Evolutionary conservation across 2,329 filamentous ascomycete genomes (phyloP).

Genomic region (Ophiostoma triangulosporum): DNA sequence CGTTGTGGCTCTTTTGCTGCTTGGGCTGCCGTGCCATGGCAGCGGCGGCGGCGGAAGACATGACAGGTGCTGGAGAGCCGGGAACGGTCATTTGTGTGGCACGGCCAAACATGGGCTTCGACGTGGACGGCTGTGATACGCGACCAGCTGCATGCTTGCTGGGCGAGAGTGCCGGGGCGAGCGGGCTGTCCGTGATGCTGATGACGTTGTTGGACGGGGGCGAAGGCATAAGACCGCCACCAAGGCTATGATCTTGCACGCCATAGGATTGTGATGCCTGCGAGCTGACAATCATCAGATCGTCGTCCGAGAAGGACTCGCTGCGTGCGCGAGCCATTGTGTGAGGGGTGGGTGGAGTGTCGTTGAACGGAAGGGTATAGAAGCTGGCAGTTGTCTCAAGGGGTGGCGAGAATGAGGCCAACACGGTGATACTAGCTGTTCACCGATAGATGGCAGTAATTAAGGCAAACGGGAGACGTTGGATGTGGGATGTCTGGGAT

Average conservation of each 20-base stretch:
- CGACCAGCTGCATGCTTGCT: slow-evolving; percentile 1
- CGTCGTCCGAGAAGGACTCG: slow-evolving; percentile 24
- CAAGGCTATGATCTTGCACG: neutral
- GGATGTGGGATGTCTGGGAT: neutral
- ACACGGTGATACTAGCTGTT: neutral
- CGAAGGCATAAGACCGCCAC: slow-evolving; percentile 8
- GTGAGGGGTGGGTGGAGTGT: slow-evolving; percentile 5
- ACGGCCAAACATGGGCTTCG: slow-evolving; percentile 19
- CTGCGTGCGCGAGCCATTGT: slow-evolving; percentile 15
- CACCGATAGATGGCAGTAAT: neutral
- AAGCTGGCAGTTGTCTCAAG: slow-evolving; percentile 12
- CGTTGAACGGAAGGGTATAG: slow-evolving; percentile 16
- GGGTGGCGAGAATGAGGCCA: neutral
- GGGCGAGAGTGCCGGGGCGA: neutral
- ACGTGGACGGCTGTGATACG: slow-evolving; percentile 9
- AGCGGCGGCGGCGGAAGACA: slow-evolving; percentile 11
- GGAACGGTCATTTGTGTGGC: slow-evolving; percentile 23
- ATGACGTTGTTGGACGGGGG: slow-evolving; percentile 22
- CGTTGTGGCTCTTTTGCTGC: slow-evolving; percentile 33
- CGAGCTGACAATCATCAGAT: slow-evolving; percentile 23
- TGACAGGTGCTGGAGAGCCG: slow-evolving; percentile 15
- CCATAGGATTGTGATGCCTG: slow-evolving; percentile 15
- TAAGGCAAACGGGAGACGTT: neutral
- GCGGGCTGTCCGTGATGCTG: slow-evolving; percentile 20
- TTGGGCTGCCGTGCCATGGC: slow-evolving; percentile 36